phyloP scores from a whole-genome alignment of 208 protist genomes.

The Trypanosoma melophagium region DNA sequence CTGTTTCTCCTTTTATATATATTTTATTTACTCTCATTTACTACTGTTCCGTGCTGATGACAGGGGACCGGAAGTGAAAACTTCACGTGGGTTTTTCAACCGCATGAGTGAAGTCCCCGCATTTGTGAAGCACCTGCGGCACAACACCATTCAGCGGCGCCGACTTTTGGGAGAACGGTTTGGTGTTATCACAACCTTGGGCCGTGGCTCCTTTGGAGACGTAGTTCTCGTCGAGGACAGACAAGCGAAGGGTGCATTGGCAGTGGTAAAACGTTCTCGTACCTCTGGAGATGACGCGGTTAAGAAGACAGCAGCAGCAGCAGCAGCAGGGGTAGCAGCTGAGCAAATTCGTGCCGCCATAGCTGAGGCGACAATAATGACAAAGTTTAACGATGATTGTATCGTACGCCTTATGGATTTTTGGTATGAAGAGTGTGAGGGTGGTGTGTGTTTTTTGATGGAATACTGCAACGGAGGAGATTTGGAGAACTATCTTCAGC shows the following conservation, averaged over 20 bases:
- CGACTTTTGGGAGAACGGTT: slow-evolving; percentile 22
- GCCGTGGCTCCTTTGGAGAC: slow-evolving; percentile 26
- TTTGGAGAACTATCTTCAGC: slow-evolving; percentile 20
- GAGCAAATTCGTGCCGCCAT: slow-evolving; percentile 2
- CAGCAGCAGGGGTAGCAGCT: neutral
- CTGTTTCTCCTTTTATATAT: neutral
- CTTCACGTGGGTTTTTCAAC: slow-evolving; percentile 1
- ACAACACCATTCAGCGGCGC: slow-evolving; percentile 8
- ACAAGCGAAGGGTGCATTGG: neutral
- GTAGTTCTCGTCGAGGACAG: slow-evolving; percentile 28
- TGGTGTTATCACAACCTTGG: slow-evolving; percentile 14
- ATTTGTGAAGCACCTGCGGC: neutral
- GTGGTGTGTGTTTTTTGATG: slow-evolving; percentile 27
- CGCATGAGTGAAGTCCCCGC: neutral
- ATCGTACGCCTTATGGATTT: slow-evolving; percentile 29
- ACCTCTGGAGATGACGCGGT: neutral
- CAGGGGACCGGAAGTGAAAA: too few relatives aligned
- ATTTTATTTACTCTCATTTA: too few relatives aligned
- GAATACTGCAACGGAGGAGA: slow-evolving; percentile 30
- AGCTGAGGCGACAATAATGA: slow-evolving; percentile 17
- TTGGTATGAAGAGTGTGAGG: slow-evolving; percentile 26
- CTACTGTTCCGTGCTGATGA: too few relatives aligned
- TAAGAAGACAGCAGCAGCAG: neutral
- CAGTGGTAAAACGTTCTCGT: slow-evolving; percentile 21
- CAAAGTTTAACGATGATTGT: slow-evolving; percentile 24